Conservation (phyloP, 768 basidiomycete genomes). For the Pulveroboletus sp. region DNA sequence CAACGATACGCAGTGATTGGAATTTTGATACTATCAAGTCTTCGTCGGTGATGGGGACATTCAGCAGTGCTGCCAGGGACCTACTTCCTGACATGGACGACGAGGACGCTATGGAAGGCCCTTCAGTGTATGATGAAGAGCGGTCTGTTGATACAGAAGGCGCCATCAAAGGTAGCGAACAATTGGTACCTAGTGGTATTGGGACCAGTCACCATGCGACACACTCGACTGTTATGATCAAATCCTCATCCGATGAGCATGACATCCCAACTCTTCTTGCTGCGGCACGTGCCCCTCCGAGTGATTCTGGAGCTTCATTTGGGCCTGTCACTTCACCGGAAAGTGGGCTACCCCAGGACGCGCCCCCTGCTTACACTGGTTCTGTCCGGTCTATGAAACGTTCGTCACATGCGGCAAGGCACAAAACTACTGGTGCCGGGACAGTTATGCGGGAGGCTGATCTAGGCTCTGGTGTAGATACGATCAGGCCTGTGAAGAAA, state of each 20-base stretch:
- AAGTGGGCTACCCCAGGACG: conserved; percentile 42
- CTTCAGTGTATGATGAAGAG: conserved; percentile 40
- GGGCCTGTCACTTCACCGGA: conserved; percentile 36
- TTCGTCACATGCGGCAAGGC: conserved; percentile 77
- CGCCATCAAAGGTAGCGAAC: conserved; percentile 66
- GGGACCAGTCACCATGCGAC: conserved; percentile 53
- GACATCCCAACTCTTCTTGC: conserved; percentile 41
- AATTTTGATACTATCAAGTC: conserved; percentile 88
- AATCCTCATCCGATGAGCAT: conserved; percentile 38
- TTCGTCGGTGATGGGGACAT: conserved; percentile 72
- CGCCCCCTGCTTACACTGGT: conserved; percentile 73
- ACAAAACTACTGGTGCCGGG: conserved; percentile 57
- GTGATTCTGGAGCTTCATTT: conserved; percentile 40
- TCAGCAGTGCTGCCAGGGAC: conserved; percentile 70
- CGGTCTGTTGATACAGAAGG: conserved; percentile 60
- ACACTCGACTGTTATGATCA: conserved; percentile 75
- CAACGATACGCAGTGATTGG: conserved; percentile 90
- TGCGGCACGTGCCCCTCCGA: conserved; percentile 34
- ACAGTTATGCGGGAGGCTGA: conserved; percentile 80
- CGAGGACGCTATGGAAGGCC: conserved; percentile 46
- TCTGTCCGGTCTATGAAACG: conserved; percentile 62
- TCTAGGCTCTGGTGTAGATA: conserved; percentile 84
- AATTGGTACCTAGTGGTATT: conserved; percentile 36
- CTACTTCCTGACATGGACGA: conserved; percentile 59
- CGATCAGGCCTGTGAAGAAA: conserved; percentile 91